These are phyloP conservation scores for Phytopythium delawarense DNA, from an alignment of 352 stramenopile genomes.

Conservation along the genomic window DNA sequence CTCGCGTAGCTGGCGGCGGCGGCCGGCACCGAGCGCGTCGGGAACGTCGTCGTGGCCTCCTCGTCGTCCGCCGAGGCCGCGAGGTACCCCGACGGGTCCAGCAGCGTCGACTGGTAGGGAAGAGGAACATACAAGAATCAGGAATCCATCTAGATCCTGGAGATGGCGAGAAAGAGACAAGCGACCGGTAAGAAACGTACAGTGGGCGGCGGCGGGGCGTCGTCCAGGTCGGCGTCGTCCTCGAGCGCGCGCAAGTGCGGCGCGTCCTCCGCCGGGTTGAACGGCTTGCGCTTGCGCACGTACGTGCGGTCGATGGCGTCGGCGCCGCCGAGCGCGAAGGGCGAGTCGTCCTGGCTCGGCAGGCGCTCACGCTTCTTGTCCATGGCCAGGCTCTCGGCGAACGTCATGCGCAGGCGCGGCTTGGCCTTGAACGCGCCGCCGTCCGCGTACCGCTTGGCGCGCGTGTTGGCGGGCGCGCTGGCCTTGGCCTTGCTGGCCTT, in stretches of 20 bases:
- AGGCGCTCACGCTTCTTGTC: conserved; percentile 41
- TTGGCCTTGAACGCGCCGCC: conserved; percentile 25
- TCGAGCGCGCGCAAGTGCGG: not conserved
- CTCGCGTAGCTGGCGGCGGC: conserved; percentile 15
- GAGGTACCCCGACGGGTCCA: conserved; percentile 36
- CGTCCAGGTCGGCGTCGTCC: conserved; percentile 37
- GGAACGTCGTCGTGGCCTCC: conserved; percentile 13
- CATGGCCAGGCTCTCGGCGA: conserved; percentile 70
- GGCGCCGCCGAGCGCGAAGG: conserved; percentile 49
- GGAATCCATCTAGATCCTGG: too few relatives aligned
- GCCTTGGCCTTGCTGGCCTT: conserved; percentile 55
- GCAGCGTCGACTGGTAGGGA: conserved; percentile 31
- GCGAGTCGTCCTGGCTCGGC: conserved; percentile 44
- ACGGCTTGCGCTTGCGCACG: conserved; percentile 47
- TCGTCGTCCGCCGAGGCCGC: conserved; percentile 26
- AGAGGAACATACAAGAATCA: too few relatives aligned
- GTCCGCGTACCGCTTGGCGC: conserved; percentile 18
- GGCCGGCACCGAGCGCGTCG: conserved; percentile 6
- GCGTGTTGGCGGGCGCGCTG: conserved; percentile 26
- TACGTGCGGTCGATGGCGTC: conserved; percentile 40
- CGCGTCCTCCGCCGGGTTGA: conserved; percentile 10
- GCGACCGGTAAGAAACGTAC: conserved; percentile 9
- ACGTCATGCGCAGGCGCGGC: conserved; percentile 43
- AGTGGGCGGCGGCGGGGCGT: conserved; percentile 54
- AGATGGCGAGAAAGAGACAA: too few relatives aligned